Base-by-base conservation (phyloP, 805 yeast genomes). In the Brettanomyces naardenensis region DNA sequence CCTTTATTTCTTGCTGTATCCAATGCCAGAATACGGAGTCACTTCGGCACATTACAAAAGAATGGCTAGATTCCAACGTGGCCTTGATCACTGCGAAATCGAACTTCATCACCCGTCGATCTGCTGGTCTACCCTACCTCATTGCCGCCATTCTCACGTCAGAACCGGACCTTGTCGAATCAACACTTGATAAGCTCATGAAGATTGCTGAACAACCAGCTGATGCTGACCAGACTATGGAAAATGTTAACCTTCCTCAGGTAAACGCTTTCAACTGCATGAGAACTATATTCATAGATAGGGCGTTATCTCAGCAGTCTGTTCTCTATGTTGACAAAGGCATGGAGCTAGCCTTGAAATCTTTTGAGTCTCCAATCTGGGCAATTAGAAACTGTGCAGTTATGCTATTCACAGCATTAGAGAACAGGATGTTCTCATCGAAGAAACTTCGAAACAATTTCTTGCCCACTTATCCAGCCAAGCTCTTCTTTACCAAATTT, bases 221-320 rank as follows among this genome's bases (percentile, higher is more conserved):
- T 4, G 58, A 55, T 11, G 65, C 63, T 21, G 58, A 65, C 28
- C 73, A 67, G 10, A 37, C 45, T 2, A 39, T 42, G 35, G 69
- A 67, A 22, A 79, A 72, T 40, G 68, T 75, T 44, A 95, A 85
- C 51, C 65, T 88, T 13, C 92, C 97, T 0, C 97, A 89, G 52
- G 95, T 90, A 0, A 95, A 90, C 61, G 97, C 97, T 0, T 78
- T 86, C 53, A 90, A 90, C 53, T 81, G 95, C 53, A 73, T 92
- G 40, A 77, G 74, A 44, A 80, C 80, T 2, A 66, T 90, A 2
- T 79, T 88, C 46, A 71, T 71, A 18, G 97, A 89, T 41, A 68
- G 89, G 0, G 63, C 71, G 18, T 60, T 92, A n/a, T 62, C 86
- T 0, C 68, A 63, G 2, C 58, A 62, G 1, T 70, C 83, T 9